phyloP scores from a whole-genome alignment of 2,329 filamentous ascomycete genomes.

The Talaromyces sp. region DNA sequence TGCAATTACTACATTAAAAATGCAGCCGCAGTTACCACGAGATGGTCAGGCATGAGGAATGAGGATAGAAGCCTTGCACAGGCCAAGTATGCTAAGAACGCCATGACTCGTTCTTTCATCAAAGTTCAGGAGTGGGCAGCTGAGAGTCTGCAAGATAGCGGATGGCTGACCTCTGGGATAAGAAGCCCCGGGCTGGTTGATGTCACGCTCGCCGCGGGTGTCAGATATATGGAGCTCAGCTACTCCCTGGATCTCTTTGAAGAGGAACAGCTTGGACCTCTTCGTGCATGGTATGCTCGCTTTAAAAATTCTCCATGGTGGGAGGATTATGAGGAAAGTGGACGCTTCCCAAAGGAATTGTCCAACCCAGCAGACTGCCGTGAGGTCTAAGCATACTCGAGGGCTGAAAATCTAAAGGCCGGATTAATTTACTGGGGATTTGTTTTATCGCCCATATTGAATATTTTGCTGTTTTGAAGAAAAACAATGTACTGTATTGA shows the following conservation, averaged over 20 bases:
- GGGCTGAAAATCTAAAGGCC: neutral
- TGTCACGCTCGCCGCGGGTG: neutral
- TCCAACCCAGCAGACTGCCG: neutral
- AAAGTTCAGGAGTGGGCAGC: conserved; percentile 1
- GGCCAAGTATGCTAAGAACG: neutral
- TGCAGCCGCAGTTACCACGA: neutral
- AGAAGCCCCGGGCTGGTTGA: neutral
- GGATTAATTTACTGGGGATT: no score
- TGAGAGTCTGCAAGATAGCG: neutral
- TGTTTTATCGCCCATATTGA: no score
- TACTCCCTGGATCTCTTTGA: neutral
- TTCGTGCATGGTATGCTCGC: neutral
- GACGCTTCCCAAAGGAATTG: neutral
- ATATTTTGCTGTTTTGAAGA: no score
- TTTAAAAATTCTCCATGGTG: neutral
- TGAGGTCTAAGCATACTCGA: neutral
- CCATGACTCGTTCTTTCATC: neutral
- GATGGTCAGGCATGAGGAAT: neutral
- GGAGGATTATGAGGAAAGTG: neutral
- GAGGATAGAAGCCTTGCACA: neutral
- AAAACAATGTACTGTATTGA: no score
- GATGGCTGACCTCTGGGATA: neutral
- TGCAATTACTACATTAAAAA: conserved; percentile 1
- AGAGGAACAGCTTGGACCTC: neutral
- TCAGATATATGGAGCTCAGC: neutral